Evolutionary conservation across 2,329 filamentous ascomycete genomes (phyloP).

Genomic region (Thermochaetoides dissita): DNA sequence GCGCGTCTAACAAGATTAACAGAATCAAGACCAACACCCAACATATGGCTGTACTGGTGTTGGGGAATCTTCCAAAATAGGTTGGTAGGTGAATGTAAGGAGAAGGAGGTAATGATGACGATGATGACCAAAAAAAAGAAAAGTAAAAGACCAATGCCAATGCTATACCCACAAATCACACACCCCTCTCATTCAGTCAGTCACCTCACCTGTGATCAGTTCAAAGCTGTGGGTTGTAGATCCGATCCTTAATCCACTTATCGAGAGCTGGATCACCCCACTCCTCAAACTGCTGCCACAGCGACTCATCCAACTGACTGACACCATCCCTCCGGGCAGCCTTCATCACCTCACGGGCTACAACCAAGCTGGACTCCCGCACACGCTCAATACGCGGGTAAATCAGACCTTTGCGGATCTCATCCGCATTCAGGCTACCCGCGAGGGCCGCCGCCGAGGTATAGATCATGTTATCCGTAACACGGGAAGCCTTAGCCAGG

Average conservation of each 20-base stretch:
- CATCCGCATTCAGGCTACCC: conserved; percentile 63
- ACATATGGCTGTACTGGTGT: too few relatives aligned
- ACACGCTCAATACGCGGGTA: conserved; percentile 89
- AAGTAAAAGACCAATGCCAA: too few relatives aligned
- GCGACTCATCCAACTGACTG: conserved; percentile 50
- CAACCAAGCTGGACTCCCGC: conserved; percentile 72
- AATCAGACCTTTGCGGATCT: conserved; percentile 70
- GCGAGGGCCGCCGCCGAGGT: conserved; percentile 74
- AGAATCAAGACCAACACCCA: too few relatives aligned
- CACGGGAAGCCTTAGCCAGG: conserved; percentile 68
- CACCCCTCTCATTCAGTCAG: too few relatives aligned
- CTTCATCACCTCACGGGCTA: conserved; percentile 87
- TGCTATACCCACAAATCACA: too few relatives aligned
- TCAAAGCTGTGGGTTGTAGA: conserved; percentile 40
- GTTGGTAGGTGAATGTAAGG: too few relatives aligned
- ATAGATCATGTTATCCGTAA: conserved; percentile 96
- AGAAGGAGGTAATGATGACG: too few relatives aligned
- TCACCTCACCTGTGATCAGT: neutral
- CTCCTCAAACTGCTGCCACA: conserved; percentile 61
- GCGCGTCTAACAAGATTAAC: too few relatives aligned
- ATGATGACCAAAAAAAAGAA: too few relatives aligned
- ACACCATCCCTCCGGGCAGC: conserved; percentile 73
- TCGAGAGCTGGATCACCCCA: conserved; percentile 51
- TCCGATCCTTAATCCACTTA: conserved; percentile 43
- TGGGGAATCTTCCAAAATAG: too few relatives aligned